Evolutionary conservation across 2,329 filamentous ascomycete genomes (phyloP), one percentile per base, ranked within the genome.

Genomic region (Achaetomium macrosporum): DNA sequence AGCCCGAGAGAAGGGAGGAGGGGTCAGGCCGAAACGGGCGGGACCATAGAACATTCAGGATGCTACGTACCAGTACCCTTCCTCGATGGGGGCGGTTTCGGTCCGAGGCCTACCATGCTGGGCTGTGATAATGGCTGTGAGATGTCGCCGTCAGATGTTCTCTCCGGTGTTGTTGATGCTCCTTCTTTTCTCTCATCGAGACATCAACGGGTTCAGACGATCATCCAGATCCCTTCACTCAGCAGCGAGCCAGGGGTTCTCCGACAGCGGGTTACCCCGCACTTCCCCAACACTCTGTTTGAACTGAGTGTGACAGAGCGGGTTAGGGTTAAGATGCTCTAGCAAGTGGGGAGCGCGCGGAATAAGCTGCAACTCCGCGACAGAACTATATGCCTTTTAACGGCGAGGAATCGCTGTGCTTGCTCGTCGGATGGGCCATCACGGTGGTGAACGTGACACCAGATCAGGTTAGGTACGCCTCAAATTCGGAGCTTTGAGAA

Each of bases 71-170:
- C 65, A 53, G 67, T 68, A 45, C 68, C 67, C 63, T 67, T 69
- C 65, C 84, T 82, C 71, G 82, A 84, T 40, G 82, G 83, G 58
- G 77, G 76, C 65, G 76, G 79, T 68, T 81, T 82, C 59, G 83
- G 79, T 66, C 81, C 80, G 57, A 84, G 63, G 64, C 79, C 78
- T 61, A 85, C 82, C 84, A 87, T 87, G 46, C 53, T 69, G 61
- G 25, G 35, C 37, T 43, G 11, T 52, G 40, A 20, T 17, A 37
- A 31, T 44, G 17, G 42, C 16, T 20, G 40, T 36, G 35, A 30
- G 25, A 10, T 25, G 12, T 10, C 36, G 41, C 39, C n/a, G 40
- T 20, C 29, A 29, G 41, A 17, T 15, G 37, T 37, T 40, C n/a
- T 43, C 15, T 25, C 25, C 7, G 33, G 15, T 29, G 20, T 19